Evolutionary conservation across 2,329 filamentous ascomycete genomes (phyloP).

Genomic region (Lasiodiplodia citricola): DNA sequence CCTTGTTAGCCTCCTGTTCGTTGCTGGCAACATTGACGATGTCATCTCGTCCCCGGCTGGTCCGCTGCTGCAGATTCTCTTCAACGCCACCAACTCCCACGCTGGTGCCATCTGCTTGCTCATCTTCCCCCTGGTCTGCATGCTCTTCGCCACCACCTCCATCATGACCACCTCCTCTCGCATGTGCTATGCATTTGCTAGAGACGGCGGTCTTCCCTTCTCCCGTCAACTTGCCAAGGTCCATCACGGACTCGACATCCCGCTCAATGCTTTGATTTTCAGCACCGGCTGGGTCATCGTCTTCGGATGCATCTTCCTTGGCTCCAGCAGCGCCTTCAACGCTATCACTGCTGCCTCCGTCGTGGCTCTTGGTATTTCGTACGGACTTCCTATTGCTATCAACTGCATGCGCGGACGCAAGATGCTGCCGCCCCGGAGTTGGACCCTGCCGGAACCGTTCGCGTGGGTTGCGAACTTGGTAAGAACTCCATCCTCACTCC

Average conservation of each 20-base stretch:
- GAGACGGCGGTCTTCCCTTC: slow-evolving; percentile 70
- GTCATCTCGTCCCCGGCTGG: slow-evolving; percentile 63
- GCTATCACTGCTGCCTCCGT: slow-evolving; percentile 74
- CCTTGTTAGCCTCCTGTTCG: slow-evolving; percentile 67
- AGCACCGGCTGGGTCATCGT: slow-evolving; percentile 66
- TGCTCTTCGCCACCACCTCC: slow-evolving; percentile 66
- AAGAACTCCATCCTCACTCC: neutral
- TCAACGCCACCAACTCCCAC: slow-evolving; percentile 65
- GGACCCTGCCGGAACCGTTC: slow-evolving; percentile 59
- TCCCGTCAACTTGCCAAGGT: slow-evolving; percentile 66
- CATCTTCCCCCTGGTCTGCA: slow-evolving; percentile 70
- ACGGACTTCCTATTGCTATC: slow-evolving; percentile 74
- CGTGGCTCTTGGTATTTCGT: slow-evolving; percentile 73
- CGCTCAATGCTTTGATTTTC: slow-evolving; percentile 69
- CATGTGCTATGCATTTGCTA: slow-evolving; percentile 71
- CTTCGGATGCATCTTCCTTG: slow-evolving; percentile 73
- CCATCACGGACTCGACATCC: slow-evolving; percentile 65
- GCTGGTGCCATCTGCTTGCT: slow-evolving; percentile 68
- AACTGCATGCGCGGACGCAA: slow-evolving; percentile 70
- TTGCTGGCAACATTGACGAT: slow-evolving; percentile 60
- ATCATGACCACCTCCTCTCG: slow-evolving; percentile 70
- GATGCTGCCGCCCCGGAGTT: slow-evolving; percentile 65
- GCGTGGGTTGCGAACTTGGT: slow-evolving; percentile 65
- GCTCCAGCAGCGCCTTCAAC: slow-evolving; percentile 70
- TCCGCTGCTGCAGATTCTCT: slow-evolving; percentile 67